Evolutionary conservation across 2,329 filamentous ascomycete species (phyloP).

Genomic region (Trichoderma citrinoviride): DNA sequence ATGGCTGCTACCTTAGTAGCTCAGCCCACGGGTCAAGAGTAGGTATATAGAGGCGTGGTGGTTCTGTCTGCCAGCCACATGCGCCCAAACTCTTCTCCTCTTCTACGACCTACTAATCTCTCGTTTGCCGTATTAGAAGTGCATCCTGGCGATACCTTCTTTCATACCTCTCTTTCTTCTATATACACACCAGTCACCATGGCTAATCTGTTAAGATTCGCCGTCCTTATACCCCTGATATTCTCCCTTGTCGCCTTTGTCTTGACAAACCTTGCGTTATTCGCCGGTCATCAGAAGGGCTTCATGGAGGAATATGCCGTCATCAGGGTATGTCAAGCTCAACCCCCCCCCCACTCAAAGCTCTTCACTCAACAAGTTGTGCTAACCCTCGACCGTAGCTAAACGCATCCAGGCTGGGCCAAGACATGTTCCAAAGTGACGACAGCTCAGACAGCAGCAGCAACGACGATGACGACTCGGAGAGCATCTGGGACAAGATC

Average conservation of each 20-base stretch:
- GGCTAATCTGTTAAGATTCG: conserved; percentile 28
- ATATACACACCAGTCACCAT: conserved; percentile 18
- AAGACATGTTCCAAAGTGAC: conserved; percentile 32
- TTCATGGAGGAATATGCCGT: conserved; percentile 46
- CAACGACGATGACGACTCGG: conserved; percentile 28
- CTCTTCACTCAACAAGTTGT: too few relatives aligned
- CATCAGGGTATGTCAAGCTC: conserved; percentile 35
- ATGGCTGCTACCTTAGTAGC: neutral
- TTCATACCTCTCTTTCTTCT: neutral
- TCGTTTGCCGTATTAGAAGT: neutral
- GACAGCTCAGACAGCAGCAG: conserved; percentile 28
- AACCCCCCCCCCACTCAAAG: neutral
- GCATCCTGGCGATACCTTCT: neutral
- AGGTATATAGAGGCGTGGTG: conserved; percentile 7
- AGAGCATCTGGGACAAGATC: conserved; percentile 32
- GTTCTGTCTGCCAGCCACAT: neutral
- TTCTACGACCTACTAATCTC: neutral
- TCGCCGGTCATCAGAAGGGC: conserved; percentile 41
- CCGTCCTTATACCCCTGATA: conserved; percentile 38
- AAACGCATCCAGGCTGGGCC: conserved; percentile 41
- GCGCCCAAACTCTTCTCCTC: neutral
- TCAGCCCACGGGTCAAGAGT: neutral
- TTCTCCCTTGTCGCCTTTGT: conserved; percentile 41
- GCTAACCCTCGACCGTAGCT: conserved; percentile 29
- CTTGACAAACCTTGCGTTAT: conserved; percentile 40